A percentile compares a stretch with the other conserved stretches of the same genome.
Conservation (phyloP, 1,284 basidiomycete species). For the Volvariella volvacea region DNA sequence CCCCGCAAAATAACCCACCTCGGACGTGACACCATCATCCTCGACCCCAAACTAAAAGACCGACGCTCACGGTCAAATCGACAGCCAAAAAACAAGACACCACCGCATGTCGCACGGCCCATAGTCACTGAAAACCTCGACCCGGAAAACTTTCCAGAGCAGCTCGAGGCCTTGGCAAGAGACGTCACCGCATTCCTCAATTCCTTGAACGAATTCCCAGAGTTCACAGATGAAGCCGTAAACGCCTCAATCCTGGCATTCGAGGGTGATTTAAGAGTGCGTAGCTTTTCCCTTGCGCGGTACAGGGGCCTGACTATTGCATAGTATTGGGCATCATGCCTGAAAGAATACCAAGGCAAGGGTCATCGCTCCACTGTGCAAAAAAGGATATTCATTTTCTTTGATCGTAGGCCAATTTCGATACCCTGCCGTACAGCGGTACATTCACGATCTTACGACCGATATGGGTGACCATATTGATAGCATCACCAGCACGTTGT, state of each 20-base stretch:
- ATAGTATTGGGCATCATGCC: slow-evolving; percentile 66
- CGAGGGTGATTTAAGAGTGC: slow-evolving; percentile 59
- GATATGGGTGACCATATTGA: slow-evolving; percentile 71
- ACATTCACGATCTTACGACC: slow-evolving; percentile 60
- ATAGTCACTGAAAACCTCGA: slow-evolving; percentile 49
- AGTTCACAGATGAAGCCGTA: slow-evolving; percentile 66
- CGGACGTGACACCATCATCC: slow-evolving; percentile 31
- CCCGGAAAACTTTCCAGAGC: slow-evolving; percentile 55
- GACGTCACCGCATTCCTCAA: slow-evolving; percentile 60
- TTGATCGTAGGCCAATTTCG: slow-evolving; percentile 51
- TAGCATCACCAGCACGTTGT: slow-evolving; percentile 53
- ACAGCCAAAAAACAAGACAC: slow-evolving; percentile 27
- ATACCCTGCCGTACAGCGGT: slow-evolving; percentile 62
- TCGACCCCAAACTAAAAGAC: slow-evolving; percentile 24
- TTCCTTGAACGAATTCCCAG: slow-evolving; percentile 68
- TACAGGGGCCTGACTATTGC: neutral
- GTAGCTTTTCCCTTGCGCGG: slow-evolving; percentile 9
- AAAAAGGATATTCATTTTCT: slow-evolving; percentile 5
- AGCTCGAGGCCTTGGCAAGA: slow-evolving; percentile 50
- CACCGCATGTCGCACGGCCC: slow-evolving; percentile 44
- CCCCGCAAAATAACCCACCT: slow-evolving; percentile 51
- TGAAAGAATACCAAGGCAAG: slow-evolving; percentile 53
- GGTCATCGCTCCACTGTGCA: neutral
- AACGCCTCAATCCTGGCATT: slow-evolving; percentile 61
- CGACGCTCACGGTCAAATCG: slow-evolving; percentile 22